Evolutionary conservation across 352 stramenopile genomes (phyloP), one percentile per base, ranked within the genome.

Genomic region (Phytopythium cucurbitacearum): DNA sequence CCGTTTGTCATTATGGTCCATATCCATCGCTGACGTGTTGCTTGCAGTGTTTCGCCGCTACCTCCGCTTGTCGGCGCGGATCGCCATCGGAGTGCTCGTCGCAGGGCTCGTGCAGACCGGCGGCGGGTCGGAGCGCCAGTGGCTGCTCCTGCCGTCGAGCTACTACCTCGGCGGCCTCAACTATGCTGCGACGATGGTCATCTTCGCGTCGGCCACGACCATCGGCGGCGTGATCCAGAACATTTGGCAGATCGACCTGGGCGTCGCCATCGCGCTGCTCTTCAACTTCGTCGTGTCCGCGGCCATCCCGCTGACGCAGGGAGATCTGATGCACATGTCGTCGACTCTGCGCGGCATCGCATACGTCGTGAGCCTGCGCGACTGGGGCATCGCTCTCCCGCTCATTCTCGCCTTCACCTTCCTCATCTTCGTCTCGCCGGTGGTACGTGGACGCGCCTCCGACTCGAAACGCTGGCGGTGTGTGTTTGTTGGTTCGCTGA

Each of bases 201-300:
- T 92, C 50, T 92, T 85, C 39, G 73, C 79, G 10, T 72, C 75
- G 0, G 70, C 75, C 32, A 63, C 60, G 6, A 89, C 75, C 7
- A 64, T 90, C 32, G 82, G 82, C 10, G 80, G 73, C 8, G 78
- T 79, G 0, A 63, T 90, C 13, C 51, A 76, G 52, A 69, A 88
- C 12, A 70, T 90, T 43, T 92, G 71, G 71, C 82, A 92, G 68
- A 85, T 87, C 52, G 72, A 85, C 37, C 42, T 83, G 4, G 82
- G 82, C 10, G 76, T 92, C 2, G 72, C 66, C 1, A 73, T 89
- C 41, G 79, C 82, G 44, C 51, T 92, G n/a, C 51, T 89, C 7
- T 92, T 80, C 71, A 92, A 89, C 43, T 79, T 89, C 44, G 41
- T 71, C 3, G 55, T 92, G 9, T 92, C 88, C 38, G 65, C 63